Base-by-base conservation (phyloP, 345 rosid genomes). In the Odontarrhena argentea region DNA sequence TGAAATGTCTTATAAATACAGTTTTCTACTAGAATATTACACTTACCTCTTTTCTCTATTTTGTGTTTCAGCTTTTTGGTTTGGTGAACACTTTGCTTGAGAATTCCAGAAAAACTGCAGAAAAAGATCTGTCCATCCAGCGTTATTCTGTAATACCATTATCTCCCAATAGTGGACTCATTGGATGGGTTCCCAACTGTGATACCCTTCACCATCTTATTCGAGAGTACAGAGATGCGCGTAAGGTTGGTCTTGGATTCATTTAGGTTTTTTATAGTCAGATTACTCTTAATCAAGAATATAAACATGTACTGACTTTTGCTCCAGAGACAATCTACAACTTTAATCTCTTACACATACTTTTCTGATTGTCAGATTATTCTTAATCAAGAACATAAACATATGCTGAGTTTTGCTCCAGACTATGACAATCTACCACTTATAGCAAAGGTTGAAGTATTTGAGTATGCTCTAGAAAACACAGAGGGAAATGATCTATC, bases 151-250 rank as follows among this genome's bases (percentile, higher is more conserved):
- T 94, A 41, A 94, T 94, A 73, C 99, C 97, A 41, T 77, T 91
- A 54, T 94, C 96, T 77, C 91, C 97, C 60, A 94, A 91, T 69
- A 94, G 96, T 72, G 97, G 97, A 51, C 81, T 94, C 67, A 94
- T 94, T 44, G 99, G 75, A 74, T 94, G 99, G 99, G 99, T 94
- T 68, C 96, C 97, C 40, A 80, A 88, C 70, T 94, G 99, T 51
- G 99, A 94, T 79, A 94, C 99, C 60, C 84, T 94, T 22, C 96
- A 94, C 82, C 82, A 86, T 1, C 97, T 94, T 69, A 94, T 94
- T 71, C 80, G 89, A 60, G 99, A 94, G 75, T 91, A 87, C 77
- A 83, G 97, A 67, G 99, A 94, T 80, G 91, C 95, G 10, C 83
- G 97, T 79, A 87, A 86, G 89, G 97, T 94, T 30, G 12, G 75